These are phyloP conservation scores for Rhododendron molle DNA, from an alignment of 148 eudicot species.

Conservation along the genomic window DNA sequence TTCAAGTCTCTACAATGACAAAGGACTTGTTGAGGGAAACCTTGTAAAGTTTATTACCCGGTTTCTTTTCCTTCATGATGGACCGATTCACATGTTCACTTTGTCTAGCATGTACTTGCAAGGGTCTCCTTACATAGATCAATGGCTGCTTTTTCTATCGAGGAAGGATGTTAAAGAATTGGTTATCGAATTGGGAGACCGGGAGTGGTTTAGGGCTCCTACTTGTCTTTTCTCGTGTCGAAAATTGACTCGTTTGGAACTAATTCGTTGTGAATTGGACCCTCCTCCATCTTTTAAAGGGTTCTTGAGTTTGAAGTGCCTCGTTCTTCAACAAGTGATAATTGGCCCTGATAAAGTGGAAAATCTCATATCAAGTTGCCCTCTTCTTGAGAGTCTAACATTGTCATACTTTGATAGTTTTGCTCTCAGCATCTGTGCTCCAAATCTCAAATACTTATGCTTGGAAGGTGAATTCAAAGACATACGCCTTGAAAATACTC, in stretches of 20 bases:
- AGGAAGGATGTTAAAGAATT: conserved; percentile 51
- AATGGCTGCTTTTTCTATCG: conserved; percentile 63
- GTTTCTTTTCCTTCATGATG: conserved; percentile 49
- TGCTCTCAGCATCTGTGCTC: conserved; percentile 46
- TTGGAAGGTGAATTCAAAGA: conserved; percentile 61
- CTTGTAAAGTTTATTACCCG: conserved; percentile 44
- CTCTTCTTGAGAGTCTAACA: conserved; percentile 54
- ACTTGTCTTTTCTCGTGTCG: conserved; percentile 45
- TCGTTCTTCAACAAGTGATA: conserved; percentile 51
- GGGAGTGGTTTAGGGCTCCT: conserved; percentile 54
- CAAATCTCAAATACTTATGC: conserved; percentile 49
- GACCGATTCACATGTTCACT: conserved; percentile 56
- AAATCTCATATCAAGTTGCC: conserved; percentile 44
- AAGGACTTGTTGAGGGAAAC: conserved; percentile 27
- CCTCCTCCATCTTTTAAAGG: conserved; percentile 49
- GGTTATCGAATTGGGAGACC: conserved; percentile 47
- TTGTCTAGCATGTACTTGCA: conserved; percentile 38
- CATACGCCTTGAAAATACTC: conserved; percentile 43
- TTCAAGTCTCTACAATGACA: conserved; percentile 29
- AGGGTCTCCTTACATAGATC: conserved; percentile 54
- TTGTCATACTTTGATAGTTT: conserved; percentile 53
- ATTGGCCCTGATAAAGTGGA: conserved; percentile 47
- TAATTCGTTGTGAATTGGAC: conserved; percentile 55
- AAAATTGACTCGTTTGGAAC: conserved; percentile 49
- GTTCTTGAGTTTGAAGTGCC: conserved; percentile 38